phyloP scores from a whole-genome alignment of 352 stramenopile genomes.

The Phytophthora boehmeriae region DNA sequence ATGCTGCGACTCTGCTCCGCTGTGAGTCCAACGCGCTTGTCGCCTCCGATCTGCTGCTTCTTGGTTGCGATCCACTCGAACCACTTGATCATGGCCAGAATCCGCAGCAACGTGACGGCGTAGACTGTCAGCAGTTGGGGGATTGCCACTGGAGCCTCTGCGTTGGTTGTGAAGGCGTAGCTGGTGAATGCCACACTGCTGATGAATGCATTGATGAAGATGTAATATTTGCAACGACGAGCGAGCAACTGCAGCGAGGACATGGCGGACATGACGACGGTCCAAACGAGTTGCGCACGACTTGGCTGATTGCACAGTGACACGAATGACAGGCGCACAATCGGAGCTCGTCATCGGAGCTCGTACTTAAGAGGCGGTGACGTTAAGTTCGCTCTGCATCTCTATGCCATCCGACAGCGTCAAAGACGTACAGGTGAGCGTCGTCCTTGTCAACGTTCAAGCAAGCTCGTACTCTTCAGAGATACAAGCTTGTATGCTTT shows the following conservation, averaged over 20 bases:
- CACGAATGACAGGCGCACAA: conserved; percentile 34
- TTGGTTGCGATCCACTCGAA: conserved; percentile 84
- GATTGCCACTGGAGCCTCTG: conserved; percentile 5
- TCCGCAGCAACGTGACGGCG: conserved; percentile 48
- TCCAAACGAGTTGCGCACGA: too few species aligned
- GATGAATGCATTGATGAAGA: conserved; percentile 85
- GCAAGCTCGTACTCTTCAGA: background rate
- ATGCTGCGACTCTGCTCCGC: conserved; percentile 45
- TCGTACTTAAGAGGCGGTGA: conserved; percentile 11
- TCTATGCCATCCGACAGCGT: background rate
- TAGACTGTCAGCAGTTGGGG: conserved; percentile 41
- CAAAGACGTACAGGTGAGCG: background rate
- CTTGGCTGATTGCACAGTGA: conserved; percentile 23
- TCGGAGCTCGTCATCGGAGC: conserved; percentile 28
- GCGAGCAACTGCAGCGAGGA: conserved; percentile 30
- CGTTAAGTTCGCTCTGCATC: background rate
- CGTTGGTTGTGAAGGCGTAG: conserved; percentile 12
- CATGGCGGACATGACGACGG: background rate
- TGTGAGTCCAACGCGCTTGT: conserved; percentile 61
- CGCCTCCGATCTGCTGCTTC: conserved; percentile 68
- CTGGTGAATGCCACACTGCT: conserved; percentile 51
- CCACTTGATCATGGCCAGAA: conserved; percentile 68
- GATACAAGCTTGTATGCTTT: too few species aligned
- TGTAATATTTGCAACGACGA: conserved; percentile 80
- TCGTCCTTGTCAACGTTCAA: too few species aligned